Conservation (phyloP, 75 land plant species). For the Sequoia sempervirens region DNA sequence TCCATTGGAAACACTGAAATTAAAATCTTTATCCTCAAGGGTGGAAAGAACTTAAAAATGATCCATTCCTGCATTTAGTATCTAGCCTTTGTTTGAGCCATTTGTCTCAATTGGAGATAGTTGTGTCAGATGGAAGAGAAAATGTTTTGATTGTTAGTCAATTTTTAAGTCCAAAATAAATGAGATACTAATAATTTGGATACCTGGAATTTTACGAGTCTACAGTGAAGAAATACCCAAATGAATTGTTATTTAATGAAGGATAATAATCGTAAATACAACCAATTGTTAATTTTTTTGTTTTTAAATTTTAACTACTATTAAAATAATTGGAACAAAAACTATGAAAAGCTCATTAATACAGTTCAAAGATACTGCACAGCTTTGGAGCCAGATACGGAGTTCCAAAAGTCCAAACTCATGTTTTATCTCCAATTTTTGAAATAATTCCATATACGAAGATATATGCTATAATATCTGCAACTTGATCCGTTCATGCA, state of each 20-base stretch:
- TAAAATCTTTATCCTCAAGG: too few species aligned
- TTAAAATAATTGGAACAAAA: too few species aligned
- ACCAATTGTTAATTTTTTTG: too few species aligned
- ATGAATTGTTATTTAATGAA: too few species aligned
- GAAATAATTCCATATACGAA: neutral
- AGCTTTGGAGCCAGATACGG: neutral
- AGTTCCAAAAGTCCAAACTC: neutral
- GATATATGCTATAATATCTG: too few species aligned
- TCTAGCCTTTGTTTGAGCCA: neutral
- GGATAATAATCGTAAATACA: too few species aligned
- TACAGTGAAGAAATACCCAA: too few species aligned
- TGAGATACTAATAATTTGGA: neutral
- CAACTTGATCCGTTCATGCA: neutral
- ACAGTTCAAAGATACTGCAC: neutral
- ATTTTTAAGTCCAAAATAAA: too few species aligned
- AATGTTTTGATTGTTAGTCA: neutral
- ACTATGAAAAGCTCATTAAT: too few species aligned
- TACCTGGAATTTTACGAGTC: neutral
- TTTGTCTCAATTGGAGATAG: neutral
- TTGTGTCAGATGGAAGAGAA: neutral
- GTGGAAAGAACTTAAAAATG: neutral
- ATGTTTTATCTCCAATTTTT: neutral
- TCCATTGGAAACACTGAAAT: too few species aligned
- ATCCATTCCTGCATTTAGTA: neutral
- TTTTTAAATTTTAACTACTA: too few species aligned